A percentile compares a stretch with the other conserved stretches of the same genome.
phyloP scores from a whole-genome alignment of 108 stramenopile genomes.

The Schizochytrium sp. region DNA sequence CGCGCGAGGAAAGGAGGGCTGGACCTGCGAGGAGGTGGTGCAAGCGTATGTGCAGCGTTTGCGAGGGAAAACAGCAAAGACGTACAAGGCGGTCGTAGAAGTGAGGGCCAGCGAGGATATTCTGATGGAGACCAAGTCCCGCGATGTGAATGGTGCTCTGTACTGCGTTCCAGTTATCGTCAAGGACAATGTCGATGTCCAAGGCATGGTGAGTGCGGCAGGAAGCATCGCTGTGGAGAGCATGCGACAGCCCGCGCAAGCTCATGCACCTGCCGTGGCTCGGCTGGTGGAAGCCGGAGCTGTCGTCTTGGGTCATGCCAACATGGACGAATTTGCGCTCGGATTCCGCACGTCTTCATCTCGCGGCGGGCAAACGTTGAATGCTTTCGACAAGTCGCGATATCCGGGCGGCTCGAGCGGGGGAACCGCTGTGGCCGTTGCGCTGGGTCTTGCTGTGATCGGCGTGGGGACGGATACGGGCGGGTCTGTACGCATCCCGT shows the following conservation, averaged over 20 bases:
- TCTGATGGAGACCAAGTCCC: neutral
- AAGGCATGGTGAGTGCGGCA: neutral
- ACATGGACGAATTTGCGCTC: constrained; percentile 13
- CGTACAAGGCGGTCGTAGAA: neutral
- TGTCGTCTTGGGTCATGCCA: neutral
- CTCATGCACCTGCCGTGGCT: neutral
- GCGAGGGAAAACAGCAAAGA: neutral
- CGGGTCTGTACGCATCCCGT: neutral
- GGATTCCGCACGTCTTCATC: neutral
- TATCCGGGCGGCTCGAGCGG: neutral
- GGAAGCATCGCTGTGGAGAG: neutral
- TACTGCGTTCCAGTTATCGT: neutral
- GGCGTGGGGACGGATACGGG: constrained; percentile 2
- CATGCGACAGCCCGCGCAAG: neutral
- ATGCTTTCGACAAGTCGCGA: neutral
- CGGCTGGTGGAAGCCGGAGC: neutral
- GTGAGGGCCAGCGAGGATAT: neutral
- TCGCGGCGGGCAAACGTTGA: neutral
- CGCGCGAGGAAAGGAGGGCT: neutral
- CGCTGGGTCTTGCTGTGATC: neutral
- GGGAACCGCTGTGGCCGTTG: neutral
- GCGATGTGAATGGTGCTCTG: neutral
- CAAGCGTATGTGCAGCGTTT: neutral
- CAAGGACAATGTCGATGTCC: neutral
- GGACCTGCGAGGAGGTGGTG: neutral